Conservation (phyloP, 371 early-diverging fungal genomes). For the Fennellomyces sp. region DNA sequence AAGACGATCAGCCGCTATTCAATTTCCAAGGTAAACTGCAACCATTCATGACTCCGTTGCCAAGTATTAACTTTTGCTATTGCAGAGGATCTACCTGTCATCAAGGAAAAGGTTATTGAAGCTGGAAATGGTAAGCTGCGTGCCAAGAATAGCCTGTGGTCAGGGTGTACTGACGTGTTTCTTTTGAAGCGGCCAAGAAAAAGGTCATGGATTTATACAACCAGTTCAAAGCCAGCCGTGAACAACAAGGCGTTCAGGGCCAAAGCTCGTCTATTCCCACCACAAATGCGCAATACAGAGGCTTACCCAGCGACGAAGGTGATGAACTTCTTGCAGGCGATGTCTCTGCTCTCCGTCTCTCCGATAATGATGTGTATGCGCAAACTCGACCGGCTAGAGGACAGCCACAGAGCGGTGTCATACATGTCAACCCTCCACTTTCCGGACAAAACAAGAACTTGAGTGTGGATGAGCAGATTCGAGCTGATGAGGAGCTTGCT, state of each 20-base stretch:
- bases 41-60: too few relatives aligned
- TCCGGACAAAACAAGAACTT: conserved; percentile 2
- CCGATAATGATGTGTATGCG: conserved; percentile 53
- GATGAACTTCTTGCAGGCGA: conserved; percentile 52
- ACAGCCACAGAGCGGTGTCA: conserved; percentile 11
- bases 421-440: conserved; percentile 28
- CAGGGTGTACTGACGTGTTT: too few relatives aligned
- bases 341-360: conserved; percentile 50
- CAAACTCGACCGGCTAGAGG: conserved; percentile 23
- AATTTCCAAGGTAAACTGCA: conserved; percentile 46
- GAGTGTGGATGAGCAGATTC: conserved; percentile 35
- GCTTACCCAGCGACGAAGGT: conserved; percentile 45
- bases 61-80: background rate
- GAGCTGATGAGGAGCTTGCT: conserved; percentile 50
- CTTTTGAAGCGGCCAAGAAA: conserved; percentile 53
- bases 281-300: conserved; percentile 50
- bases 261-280: conserved; percentile 35
- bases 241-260: conserved; percentile 8
- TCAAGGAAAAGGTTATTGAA: conserved; percentile 51
- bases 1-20: conserved; percentile 38
- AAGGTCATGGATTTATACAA: conserved; percentile 50
- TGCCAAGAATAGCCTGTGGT: too few relatives aligned
- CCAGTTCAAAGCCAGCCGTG: conserved; percentile 40
- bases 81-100: conserved; percentile 48
- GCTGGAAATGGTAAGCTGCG: conserved; percentile 44